phyloP scores from a whole-genome alignment of 2,329 filamentous ascomycete species.

The Aspergillus quadrilineatus region DNA sequence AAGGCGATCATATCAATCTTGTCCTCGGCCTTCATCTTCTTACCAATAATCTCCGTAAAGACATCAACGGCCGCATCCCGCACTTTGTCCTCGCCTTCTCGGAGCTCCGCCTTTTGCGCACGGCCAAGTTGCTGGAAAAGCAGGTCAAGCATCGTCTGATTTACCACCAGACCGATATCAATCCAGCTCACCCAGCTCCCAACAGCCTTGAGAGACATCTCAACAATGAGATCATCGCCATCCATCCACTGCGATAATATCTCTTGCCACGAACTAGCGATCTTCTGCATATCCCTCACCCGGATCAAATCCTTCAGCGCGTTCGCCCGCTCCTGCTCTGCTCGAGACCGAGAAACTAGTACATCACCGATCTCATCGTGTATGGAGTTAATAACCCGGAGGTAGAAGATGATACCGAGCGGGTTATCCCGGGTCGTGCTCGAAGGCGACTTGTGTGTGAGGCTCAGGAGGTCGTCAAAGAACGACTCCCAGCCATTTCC shows the following conservation, averaged over 20 bases:
- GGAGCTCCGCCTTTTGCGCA: constrained; percentile 58
- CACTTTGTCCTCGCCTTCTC: constrained; percentile 75
- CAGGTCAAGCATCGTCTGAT: constrained; percentile 78
- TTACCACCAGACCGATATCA: constrained; percentile 90
- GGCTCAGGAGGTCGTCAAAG: constrained; percentile 80
- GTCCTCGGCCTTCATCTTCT: constrained; percentile 94
- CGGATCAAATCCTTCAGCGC: constrained; percentile 89
- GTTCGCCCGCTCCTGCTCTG: constrained; percentile 80
- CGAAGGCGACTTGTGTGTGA: constrained; percentile 64
- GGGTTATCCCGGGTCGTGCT: constrained; percentile 66
- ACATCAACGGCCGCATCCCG: constrained; percentile 90
- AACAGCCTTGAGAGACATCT: constrained; percentile 87
- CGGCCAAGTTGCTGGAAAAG: constrained; percentile 86
- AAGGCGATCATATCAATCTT: constrained; percentile 94
- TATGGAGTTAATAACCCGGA: constrained; percentile 82
- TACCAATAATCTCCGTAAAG: constrained; percentile 91
- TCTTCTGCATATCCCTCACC: constrained; percentile 80
- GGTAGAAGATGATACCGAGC: constrained; percentile 77
- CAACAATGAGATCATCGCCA: constrained; percentile 70
- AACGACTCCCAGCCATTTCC: constrained; percentile 83
- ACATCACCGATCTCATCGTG: constrained; percentile 98
- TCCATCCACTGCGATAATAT: constrained; percentile 76
- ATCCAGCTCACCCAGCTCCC: constrained; percentile 99
- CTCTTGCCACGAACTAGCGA: constrained; percentile 87
- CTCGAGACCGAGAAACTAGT: constrained; percentile 72